Percentiles rank a stretch among this genome's conserved stretches.
phyloP scores from a whole-genome alignment of 805 yeast species.

The Komagataella mondaviorum region DNA sequence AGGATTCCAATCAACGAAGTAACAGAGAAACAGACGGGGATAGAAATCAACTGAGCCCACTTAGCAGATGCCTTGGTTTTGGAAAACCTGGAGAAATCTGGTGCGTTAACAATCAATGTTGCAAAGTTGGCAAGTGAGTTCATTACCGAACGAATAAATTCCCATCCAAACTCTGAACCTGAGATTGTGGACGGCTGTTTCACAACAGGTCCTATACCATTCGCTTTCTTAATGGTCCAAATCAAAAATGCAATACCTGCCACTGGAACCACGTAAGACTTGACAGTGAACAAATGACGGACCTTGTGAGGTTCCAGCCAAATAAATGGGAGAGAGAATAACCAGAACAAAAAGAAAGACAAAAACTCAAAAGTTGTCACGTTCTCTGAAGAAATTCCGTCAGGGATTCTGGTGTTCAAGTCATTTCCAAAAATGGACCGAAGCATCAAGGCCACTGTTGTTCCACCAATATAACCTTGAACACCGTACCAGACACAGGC shows the following conservation, averaged over 20 bases:
- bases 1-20: constrained; percentile 79
- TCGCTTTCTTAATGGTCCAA: constrained; percentile 75
- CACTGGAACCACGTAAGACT: constrained; percentile 65
- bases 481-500: constrained; percentile 72
- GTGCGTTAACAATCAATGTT: constrained; percentile 77
- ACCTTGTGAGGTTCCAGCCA: constrained; percentile 75
- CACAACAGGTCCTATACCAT: constrained; percentile 66
- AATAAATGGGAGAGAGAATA: constrained; percentile 64
- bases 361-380: constrained; percentile 64
- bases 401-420: constrained; percentile 46
- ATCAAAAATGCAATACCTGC: constrained; percentile 76
- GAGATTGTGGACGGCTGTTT: constrained; percentile 35
- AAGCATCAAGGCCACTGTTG: constrained; percentile 69
- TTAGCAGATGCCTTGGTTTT: constrained; percentile 34
- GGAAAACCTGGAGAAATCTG: constrained; percentile 82
- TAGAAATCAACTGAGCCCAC: constrained; percentile 48
- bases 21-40: constrained; percentile 67
- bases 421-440: constrained; percentile 61
- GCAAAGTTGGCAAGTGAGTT: constrained; percentile 78
- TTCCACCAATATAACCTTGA: constrained; percentile 76
- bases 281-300: constrained; percentile 73
- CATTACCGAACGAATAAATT: constrained; percentile 67
- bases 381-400: constrained; percentile 44
- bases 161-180: constrained; percentile 69
- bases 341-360: constrained; percentile 73